Evolutionary conservation across 129 eudicot genomes (phyloP).

Genomic region (Lactuca saligna): DNA sequence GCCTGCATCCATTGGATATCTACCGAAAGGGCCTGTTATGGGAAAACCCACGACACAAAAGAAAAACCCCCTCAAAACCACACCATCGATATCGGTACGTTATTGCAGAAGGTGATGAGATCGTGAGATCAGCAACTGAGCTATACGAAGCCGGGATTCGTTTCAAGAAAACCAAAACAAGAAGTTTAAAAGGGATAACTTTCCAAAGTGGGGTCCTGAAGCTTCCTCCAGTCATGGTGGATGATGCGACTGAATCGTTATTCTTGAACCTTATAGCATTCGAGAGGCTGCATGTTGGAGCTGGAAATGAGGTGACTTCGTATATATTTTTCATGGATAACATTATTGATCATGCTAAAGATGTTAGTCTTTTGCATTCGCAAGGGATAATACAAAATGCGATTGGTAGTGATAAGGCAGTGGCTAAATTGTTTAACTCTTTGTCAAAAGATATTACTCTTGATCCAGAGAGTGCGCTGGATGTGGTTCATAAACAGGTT

Average conservation of each 20-base stretch:
- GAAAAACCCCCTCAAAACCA: conserved; percentile 16
- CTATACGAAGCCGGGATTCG: conserved; percentile 66
- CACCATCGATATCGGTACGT: conserved; percentile 26
- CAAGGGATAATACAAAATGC: conserved; percentile 53
- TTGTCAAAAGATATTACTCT: conserved; percentile 51
- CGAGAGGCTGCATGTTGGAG: conserved; percentile 75
- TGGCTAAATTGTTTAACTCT: conserved; percentile 54
- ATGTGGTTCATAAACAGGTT: conserved; percentile 46
- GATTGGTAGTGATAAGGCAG: conserved; percentile 51
- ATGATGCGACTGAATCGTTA: conserved; percentile 54
- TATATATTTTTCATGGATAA: conserved; percentile 64
- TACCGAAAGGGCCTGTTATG: conserved; percentile 55
- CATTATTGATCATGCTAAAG: conserved; percentile 48
- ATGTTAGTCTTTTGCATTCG: conserved; percentile 49
- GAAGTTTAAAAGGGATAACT: conserved; percentile 60
- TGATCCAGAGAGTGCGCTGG: conserved; percentile 48
- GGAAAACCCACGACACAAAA: conserved; percentile 41
- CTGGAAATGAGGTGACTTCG: conserved; percentile 59
- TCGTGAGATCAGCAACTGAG: conserved; percentile 59
- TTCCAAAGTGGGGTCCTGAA: conserved; percentile 48
- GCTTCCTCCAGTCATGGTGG: conserved; percentile 60
- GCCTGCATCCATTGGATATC: conserved; percentile 51
- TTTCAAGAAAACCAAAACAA: conserved; percentile 40
- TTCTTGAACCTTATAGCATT: conserved; percentile 65
- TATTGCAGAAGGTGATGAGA: conserved; percentile 36